Conservation (phyloP, 2,329 filamentous ascomycete genomes). For the Chaetomium globosum region DNA sequence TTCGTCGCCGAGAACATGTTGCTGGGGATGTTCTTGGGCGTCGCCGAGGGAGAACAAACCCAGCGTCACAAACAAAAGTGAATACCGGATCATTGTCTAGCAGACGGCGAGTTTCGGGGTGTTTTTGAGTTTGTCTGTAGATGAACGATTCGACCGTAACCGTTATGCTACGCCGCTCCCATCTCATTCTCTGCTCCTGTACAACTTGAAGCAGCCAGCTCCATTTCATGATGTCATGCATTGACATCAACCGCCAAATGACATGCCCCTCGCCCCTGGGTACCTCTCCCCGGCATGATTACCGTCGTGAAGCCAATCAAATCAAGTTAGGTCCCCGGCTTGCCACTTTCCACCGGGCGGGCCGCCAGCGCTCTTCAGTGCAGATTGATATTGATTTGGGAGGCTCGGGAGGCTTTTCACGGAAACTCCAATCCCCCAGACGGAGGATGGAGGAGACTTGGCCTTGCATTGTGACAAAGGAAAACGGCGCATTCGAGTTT, state of each 20-base stretch:
- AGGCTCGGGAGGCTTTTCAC: too few relatives aligned
- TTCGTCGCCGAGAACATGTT: conserved; percentile 14
- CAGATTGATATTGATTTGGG: too few relatives aligned
- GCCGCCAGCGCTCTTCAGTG: too few relatives aligned
- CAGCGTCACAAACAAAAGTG: not conserved
- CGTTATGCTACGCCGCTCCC: not conserved
- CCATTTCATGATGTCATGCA: conserved; percentile 12
- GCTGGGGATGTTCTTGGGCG: not conserved
- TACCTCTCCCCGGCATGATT: not conserved
- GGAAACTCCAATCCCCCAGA: not conserved
- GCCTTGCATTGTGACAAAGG: too few relatives aligned
- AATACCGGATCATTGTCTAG: conserved; percentile 5
- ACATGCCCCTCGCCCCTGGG: not conserved
- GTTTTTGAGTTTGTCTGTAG: not conserved
- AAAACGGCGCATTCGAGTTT: too few relatives aligned
- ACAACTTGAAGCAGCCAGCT: not conserved
- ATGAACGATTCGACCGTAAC: not conserved
- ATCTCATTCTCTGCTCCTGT: not conserved
- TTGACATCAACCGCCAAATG: not conserved
- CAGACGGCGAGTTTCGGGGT: not conserved
- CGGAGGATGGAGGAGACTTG: too few relatives aligned
- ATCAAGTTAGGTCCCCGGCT: not conserved
- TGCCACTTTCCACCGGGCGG: too few relatives aligned
- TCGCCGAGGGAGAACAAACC: not conserved
- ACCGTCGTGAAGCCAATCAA: not conserved